A percentile compares a stretch with the other conserved stretches of the same genome.
Evolutionary conservation across 2,329 filamentous ascomycete species (phyloP).

Genomic region (Talaromyces rugulosus): DNA sequence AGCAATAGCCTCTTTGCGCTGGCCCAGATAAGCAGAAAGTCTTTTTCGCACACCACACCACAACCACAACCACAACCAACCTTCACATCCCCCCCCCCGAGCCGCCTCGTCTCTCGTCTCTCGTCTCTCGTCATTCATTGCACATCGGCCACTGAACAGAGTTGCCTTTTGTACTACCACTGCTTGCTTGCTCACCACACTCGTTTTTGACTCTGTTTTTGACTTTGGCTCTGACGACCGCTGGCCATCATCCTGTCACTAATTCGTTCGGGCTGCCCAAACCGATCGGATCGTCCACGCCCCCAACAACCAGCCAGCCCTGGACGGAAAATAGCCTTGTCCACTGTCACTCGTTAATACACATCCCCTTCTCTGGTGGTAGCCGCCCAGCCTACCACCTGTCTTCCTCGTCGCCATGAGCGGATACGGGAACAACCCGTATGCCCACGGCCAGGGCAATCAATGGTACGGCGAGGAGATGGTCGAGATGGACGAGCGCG

Average conservation of each 20-base stretch:
- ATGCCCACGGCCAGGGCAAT: slow-evolving; percentile 8
- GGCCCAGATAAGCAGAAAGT: background rate
- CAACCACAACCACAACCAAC: background rate
- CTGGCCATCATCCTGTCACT: background rate
- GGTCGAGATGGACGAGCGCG: slow-evolving; percentile 21
- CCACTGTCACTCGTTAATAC: background rate
- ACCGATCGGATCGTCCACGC: background rate
- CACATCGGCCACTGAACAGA: background rate
- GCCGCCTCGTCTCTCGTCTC: background rate
- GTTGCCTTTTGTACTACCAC: too few relatives aligned
- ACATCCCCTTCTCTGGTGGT: background rate
- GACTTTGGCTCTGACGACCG: background rate
- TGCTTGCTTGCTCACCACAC: background rate
- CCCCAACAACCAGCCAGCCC: background rate
- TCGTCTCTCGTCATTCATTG: background rate
- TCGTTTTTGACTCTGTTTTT: background rate
- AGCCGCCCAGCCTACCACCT: background rate
- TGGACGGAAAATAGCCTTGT: background rate
- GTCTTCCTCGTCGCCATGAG: slow-evolving; percentile 13
- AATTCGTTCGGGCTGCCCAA: background rate
- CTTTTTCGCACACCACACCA: background rate
- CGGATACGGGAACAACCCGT: slow-evolving; percentile 7
- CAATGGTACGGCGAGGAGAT: slow-evolving; percentile 24
- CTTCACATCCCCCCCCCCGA: background rate
- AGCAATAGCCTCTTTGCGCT: background rate